These are phyloP conservation scores for Penicillium rolfsii DNA, from an alignment of 2,329 filamentous ascomycete genomes.

Conservation along the genomic window DNA sequence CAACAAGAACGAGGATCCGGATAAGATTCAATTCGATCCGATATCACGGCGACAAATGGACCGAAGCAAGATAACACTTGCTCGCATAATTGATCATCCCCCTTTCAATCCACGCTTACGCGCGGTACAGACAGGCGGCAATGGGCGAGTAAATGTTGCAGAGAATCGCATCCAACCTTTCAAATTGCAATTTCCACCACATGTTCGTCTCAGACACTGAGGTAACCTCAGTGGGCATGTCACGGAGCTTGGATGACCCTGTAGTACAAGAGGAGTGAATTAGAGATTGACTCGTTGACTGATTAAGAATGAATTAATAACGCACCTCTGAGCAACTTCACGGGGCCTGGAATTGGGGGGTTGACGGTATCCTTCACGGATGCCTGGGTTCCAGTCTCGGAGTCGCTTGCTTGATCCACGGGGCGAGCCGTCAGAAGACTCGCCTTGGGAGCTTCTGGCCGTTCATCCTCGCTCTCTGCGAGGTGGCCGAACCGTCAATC, in stretches of 20 bases:
- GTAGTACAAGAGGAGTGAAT: neutral
- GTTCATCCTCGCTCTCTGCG: conserved; percentile 82
- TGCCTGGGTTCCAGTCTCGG: conserved; percentile 38
- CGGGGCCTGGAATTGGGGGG: conserved; percentile 38
- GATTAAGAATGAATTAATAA: neutral
- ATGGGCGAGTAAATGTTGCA: conserved; percentile 25
- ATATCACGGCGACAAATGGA: conserved; percentile 19
- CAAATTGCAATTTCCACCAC: conserved; percentile 35
- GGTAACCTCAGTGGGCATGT: conserved; percentile 36
- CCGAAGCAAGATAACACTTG: conserved; percentile 11
- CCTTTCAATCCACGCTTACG: conserved; percentile 12
- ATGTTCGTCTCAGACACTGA: conserved; percentile 32
- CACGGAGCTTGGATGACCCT: conserved; percentile 52
- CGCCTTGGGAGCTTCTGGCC: conserved; percentile 61
- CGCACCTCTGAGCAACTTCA: conserved; percentile 47
- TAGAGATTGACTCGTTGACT: neutral
- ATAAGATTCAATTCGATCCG: conserved; percentile 17
- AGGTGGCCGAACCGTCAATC: conserved; percentile 91
- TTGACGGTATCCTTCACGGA: conserved; percentile 36
- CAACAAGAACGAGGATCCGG: conserved; percentile 22
- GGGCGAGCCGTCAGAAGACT: conserved; percentile 61
- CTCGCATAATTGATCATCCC: conserved; percentile 14
- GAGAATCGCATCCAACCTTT: conserved; percentile 35
- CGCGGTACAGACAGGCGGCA: conserved; percentile 19
- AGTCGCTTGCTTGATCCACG: conserved; percentile 41